These are phyloP conservation scores for Kodamaea leandrae DNA, from an alignment of 805 yeast genomes.

Conservation along the genomic window DNA sequence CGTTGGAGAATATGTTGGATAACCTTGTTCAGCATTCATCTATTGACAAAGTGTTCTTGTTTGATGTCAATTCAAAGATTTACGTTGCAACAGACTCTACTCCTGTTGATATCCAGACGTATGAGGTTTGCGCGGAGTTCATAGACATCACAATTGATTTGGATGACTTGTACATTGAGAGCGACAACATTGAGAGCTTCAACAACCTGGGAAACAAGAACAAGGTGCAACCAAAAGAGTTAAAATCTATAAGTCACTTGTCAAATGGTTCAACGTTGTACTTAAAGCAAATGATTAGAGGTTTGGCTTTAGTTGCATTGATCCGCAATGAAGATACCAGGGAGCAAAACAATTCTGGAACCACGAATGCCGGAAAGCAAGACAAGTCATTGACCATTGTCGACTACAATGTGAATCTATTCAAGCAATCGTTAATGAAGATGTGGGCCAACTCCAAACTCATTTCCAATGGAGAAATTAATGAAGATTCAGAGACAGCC, in stretches of 20 bases:
- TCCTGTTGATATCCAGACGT: conserved; percentile 92
- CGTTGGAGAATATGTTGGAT: conserved; percentile 84
- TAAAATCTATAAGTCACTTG: conserved; percentile 69
- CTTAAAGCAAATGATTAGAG: conserved; percentile 88
- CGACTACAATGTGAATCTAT: conserved; percentile 83
- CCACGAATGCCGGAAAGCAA: conserved; percentile 8
- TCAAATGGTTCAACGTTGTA: conserved; percentile 84
- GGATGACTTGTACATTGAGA: conserved; percentile 59
- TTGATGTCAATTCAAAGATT: conserved; percentile 88
- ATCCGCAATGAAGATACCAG: conserved; percentile 59
- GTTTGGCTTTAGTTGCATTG: conserved; percentile 85
- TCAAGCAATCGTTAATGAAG: conserved; percentile 71
- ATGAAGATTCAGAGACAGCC: background rate
- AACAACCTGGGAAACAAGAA: conserved; percentile 9
- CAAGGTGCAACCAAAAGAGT: conserved; percentile 27
- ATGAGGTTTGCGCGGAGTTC: conserved; percentile 96
- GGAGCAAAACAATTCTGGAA: conserved; percentile 8
- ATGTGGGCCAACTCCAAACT: conserved; percentile 54
- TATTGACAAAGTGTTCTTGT: conserved; percentile 88
- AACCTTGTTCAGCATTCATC: conserved; percentile 83
- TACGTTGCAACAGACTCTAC: conserved; percentile 95
- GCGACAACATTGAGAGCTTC: conserved; percentile 22
- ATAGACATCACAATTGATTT: conserved; percentile 91
- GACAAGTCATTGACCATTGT: conserved; percentile 59
- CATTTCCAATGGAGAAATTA: conserved; percentile 7